phyloP scores from a whole-genome alignment of 306 rosid species.

The Vigna unguiculata region DNA sequence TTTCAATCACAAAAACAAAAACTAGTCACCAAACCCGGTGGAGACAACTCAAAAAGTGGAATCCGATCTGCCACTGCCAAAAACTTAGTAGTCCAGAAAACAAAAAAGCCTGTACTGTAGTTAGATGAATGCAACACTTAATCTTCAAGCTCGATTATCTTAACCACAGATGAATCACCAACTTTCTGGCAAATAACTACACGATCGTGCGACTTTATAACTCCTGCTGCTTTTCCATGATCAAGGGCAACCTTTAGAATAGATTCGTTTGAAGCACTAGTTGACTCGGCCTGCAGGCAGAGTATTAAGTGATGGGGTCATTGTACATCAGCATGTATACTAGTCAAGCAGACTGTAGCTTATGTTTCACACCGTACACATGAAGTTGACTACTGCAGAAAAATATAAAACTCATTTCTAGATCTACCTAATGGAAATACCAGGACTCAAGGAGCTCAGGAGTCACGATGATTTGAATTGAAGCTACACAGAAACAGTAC shows the following conservation, averaged over 20 bases:
- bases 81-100: slow-evolving; percentile 27
- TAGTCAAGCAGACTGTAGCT: slow-evolving; percentile 22
- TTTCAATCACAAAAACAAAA: slow-evolving; percentile 42
- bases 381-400: not conserved
- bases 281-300: slow-evolving; percentile 84
- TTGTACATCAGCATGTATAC: slow-evolving; percentile 7
- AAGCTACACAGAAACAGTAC: slow-evolving; percentile 2
- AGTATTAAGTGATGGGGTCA: slow-evolving; percentile 7
- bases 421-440: not conserved
- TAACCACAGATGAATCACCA: slow-evolving; percentile 93
- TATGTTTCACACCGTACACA: not conserved
- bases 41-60: slow-evolving; percentile 44
- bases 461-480: not conserved
- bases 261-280: slow-evolving; percentile 83
- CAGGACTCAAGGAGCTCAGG: slow-evolving; percentile 2
- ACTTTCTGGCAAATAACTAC: slow-evolving; percentile 97
- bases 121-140: slow-evolving; percentile 38
- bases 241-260: slow-evolving; percentile 95
- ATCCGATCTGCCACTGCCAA: slow-evolving; percentile 50
- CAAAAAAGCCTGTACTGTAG: slow-evolving; percentile 23
- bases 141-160: slow-evolving; percentile 98
- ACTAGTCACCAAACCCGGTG: slow-evolving; percentile 49
- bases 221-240: slow-evolving; percentile 86
- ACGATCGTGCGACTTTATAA: slow-evolving; percentile 90
- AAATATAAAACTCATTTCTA: not conserved